A percentile compares a stretch with the other conserved stretches of the same genome.
Conservation (phyloP, 371 early-diverging fungal species). For the Lichtheimia ornata region DNA sequence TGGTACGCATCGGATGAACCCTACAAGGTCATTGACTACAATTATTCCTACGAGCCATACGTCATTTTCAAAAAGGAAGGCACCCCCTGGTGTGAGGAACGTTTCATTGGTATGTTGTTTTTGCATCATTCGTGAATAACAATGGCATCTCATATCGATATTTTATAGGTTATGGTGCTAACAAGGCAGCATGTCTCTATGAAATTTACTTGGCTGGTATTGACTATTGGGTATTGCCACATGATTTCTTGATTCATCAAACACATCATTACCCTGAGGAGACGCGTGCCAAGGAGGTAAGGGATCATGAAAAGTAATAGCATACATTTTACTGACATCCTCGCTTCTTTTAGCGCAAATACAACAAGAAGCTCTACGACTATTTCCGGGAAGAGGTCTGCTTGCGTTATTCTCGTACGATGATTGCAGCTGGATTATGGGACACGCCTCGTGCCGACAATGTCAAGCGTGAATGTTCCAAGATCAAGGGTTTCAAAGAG, state of each 20-base stretch:
- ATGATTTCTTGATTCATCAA: conserved; percentile 68
- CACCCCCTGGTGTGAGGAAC: conserved; percentile 69
- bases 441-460: conserved; percentile 44
- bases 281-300: conserved; percentile 64
- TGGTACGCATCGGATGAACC: conserved; percentile 52
- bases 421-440: conserved; percentile 52
- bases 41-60: conserved; percentile 65
- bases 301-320: not conserved
- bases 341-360: conserved; percentile 49
- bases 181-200: conserved; percentile 72
- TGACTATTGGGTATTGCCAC: conserved; percentile 64
- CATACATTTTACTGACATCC: not conserved
- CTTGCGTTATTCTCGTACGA: conserved; percentile 58
- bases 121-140: too few species aligned
- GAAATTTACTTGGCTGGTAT: conserved; percentile 67
- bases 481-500: conserved; percentile 49
- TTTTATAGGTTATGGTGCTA: conserved; percentile 61
- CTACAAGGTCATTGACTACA: conserved; percentile 55
- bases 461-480: conserved; percentile 47
- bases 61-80: conserved; percentile 65
- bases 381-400: conserved; percentile 69
- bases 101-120: conserved; percentile 39
- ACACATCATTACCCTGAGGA: conserved; percentile 66
- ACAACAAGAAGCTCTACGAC: conserved; percentile 65
- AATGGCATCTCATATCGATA: too few species aligned